These are phyloP conservation scores for Xylaria intraflava DNA, from an alignment of 495 filamentous ascomycete species.

Conservation along the genomic window DNA sequence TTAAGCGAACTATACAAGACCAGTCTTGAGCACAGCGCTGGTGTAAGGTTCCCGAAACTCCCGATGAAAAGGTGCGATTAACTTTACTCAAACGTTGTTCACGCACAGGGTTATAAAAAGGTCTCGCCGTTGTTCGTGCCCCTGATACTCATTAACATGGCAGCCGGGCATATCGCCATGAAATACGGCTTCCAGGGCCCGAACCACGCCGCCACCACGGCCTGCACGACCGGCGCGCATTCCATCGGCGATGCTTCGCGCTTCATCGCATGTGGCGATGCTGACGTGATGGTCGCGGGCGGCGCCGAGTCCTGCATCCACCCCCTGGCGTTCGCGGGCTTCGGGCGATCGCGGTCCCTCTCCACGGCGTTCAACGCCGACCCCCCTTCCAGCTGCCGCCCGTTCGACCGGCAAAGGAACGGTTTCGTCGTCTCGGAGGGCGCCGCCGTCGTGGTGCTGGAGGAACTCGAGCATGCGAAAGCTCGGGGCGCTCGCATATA, in stretches of 20 bases:
- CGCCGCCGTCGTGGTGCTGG: constrained; percentile 77
- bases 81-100: not conserved
- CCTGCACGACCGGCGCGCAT: constrained; percentile 93
- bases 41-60: constrained; percentile 43
- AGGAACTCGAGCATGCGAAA: constrained; percentile 85
- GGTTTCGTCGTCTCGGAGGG: constrained; percentile 96
- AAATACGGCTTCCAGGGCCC: constrained; percentile 85
- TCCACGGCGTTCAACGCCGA: constrained; percentile 71
- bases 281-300: constrained; percentile 90
- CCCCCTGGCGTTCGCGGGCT: constrained; percentile 85
- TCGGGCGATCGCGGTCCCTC: constrained; percentile 78
- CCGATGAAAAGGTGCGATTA: not conserved
- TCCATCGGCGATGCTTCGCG: constrained; percentile 87
- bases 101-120: constrained; percentile 72
- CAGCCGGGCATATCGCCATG: constrained; percentile 91
- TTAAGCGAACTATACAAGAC: constrained; percentile 83
- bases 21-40: constrained; percentile 65
- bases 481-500: constrained; percentile 74
- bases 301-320: constrained; percentile 95
- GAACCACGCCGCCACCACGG: constrained; percentile 85
- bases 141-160: constrained; percentile 86
- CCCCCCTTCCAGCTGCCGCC: constrained; percentile 69
- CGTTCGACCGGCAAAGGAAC: constrained; percentile 73
- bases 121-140: constrained; percentile 91
- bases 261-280: constrained; percentile 85